phyloP scores from a whole-genome alignment of 2,329 filamentous ascomycete genomes.

The Claviceps sp. region DNA sequence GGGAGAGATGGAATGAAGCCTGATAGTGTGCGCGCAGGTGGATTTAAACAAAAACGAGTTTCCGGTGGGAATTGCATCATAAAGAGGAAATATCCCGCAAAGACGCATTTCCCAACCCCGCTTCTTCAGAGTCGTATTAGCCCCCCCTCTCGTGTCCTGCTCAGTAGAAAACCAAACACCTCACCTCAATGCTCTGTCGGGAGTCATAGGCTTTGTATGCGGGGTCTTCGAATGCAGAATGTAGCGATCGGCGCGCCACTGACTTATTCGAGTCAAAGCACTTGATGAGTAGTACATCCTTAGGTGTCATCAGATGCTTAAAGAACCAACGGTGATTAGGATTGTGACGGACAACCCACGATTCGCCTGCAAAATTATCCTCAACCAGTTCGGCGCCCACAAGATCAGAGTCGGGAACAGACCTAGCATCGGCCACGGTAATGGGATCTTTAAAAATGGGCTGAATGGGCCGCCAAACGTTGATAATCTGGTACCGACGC shows the following conservation, averaged over 20 bases:
- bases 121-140: background rate
- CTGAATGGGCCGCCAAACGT: constrained; percentile 27
- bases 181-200: constrained; percentile 51
- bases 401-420: constrained; percentile 36
- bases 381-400: constrained; percentile 37
- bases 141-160: background rate
- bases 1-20: no score
- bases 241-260: constrained; percentile 38
- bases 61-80: no score
- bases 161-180: constrained; percentile 49
- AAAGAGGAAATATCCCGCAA: background rate
- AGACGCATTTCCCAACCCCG: background rate
- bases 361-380: constrained; percentile 34
- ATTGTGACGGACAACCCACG: constrained; percentile 29
- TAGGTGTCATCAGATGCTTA: constrained; percentile 34
- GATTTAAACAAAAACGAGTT: no score
- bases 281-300: constrained; percentile 46
- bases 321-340: constrained; percentile 38
- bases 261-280: constrained; percentile 48
- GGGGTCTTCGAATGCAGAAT: constrained; percentile 39
- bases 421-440: constrained; percentile 36
- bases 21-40: no score
- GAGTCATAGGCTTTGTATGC: constrained; percentile 39
- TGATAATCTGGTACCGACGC: constrained; percentile 39
- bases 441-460: constrained; percentile 34